Base-by-base conservation (phyloP, 2,329 filamentous ascomycete genomes). In the Phyllosticta citrichinensis region DNA sequence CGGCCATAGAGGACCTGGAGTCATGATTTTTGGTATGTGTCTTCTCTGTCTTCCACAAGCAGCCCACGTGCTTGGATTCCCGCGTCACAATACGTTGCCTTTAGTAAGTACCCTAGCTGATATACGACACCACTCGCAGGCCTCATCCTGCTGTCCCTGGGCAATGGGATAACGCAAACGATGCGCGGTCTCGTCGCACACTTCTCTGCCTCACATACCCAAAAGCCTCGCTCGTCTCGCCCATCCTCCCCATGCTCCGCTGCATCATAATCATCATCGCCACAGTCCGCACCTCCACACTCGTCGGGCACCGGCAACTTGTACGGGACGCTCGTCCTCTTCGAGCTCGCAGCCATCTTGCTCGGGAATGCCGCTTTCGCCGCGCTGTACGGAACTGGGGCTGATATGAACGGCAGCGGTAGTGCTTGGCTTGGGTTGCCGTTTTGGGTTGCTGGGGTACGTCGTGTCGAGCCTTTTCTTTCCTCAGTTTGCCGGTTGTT, bases 121-220 rank as follows among this genome's bases (percentile, higher is more conserved):
- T 0, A 12, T 20, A n/a, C 17, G 10, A 17, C 1, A 20, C 19
- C 19, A 20, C 52, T 60, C 2, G 35, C 6, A 3, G 58, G 58
- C 5, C 22, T 60, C 33, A 54, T 60, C 5, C 24, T 56, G 2
- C 33, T n/a, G 24, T 20, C 35, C 12, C 40, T 27, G 9, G 58
- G 58, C 20, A 60, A 60, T 12, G 58, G 58, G 8, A 60, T 60
- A 8, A 60, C 58, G 19, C 58, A 60, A 30, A 56, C 54, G 10
- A 60, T 60, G 58, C 54, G 58, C 22, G 54, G 58, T 9, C 24
- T 60, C 22, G 58, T 60, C 17, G 58, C 58, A 20, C 53, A 60
- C 17, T 60, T 60, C 30, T 53, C 53, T 22, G n/a, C 19, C 22
- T 24, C 22, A 35, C 1, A 3, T 10, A 3, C 5, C 1, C 19